A percentile compares a stretch with the other conserved stretches of the same genome.
Conservation (phyloP, 2,329 filamentous ascomycete species). For the Fusarium incarnatum region DNA sequence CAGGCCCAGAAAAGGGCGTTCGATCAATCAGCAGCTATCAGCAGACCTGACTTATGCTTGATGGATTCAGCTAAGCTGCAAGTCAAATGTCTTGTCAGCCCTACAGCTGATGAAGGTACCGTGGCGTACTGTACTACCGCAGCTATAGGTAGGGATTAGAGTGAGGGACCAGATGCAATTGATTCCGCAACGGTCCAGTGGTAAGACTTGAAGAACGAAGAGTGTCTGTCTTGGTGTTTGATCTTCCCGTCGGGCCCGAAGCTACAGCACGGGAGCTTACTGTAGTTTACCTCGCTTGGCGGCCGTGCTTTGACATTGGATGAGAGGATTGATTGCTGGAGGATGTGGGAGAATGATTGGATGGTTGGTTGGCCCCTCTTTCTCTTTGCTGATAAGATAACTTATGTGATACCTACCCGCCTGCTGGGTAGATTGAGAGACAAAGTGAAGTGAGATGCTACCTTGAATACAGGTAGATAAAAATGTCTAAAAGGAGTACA, state of each 20-base stretch:
- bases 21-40: slow-evolving; percentile 1
- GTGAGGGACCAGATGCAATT: slow-evolving; percentile 8
- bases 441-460: not conserved
- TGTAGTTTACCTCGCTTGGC: slow-evolving; percentile 13
- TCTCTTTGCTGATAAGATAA: not conserved
- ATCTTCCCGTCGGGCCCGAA: slow-evolving; percentile 33
- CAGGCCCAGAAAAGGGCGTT: slow-evolving; percentile 17
- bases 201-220: slow-evolving; percentile 9
- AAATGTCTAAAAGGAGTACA: not conserved
- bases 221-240: slow-evolving; percentile 25
- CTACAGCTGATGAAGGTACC: slow-evolving; percentile 7
- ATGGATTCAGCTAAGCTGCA: slow-evolving; percentile 28
- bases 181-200: slow-evolving; percentile 18
- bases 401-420: not conserved
- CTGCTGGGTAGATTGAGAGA: not conserved
- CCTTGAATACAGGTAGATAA: not conserved
- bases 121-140: slow-evolving; percentile 8
- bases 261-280: slow-evolving; percentile 11
- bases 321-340: slow-evolving; percentile 4
- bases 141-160: slow-evolving; percentile 14
- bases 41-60: slow-evolving; percentile 9
- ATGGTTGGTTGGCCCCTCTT: slow-evolving; percentile 5
- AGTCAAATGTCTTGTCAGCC: slow-evolving; percentile 31
- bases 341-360: not conserved
- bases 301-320: slow-evolving; percentile 15